Base-by-base conservation (phyloP, 305 asterid genomes). In the Plantago rigida region DNA sequence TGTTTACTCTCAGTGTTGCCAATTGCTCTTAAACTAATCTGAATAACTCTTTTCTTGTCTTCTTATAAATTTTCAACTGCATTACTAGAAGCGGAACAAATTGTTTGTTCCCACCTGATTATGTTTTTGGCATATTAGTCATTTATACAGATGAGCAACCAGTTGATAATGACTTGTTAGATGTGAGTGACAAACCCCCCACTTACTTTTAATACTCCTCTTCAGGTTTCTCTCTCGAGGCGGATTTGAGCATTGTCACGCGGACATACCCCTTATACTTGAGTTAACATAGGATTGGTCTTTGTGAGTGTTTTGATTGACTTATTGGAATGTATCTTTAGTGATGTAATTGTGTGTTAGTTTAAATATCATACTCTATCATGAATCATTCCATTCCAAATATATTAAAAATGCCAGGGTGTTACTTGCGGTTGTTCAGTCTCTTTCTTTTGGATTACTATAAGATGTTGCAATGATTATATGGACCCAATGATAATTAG, bases 351-450 rank as follows among this genome's bases (percentile, higher is more conserved):
- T 51, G 11, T 9, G 26, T 57, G 11, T 34, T 47, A 26, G 10
- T 28, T 31, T 44, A 14, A 62, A 13, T 28, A n/a, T 59, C 56
- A 45, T 17, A 59, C 13, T 7, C 60, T 29, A 11, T 46, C 4
- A 61, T 62, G 65, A 48, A 22, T 22, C 26, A 22, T 22, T 1
- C 50, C 50, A 64, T 71, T 68, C 60, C 58, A 63, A 42, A 22
- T 63, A 42, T 22, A 12, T 68, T 62, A 53, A 44, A 52, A 34
- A 51, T 68, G 72, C 64, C 68, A 65, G 67, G 57, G 47, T 76
- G 78, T 57, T 71, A 56, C 53, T 55, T 66, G 69, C 54, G 51
- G 78, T 62, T 73, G 74, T 70, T 68, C 51, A 22, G 56, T 77
- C 72, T 41, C 47, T 73, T 60, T 77, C 70, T 60, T 49, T 48